Evolutionary conservation across 495 filamentous ascomycete genomes (phyloP).

Genomic region (Penicillium parvum): DNA sequence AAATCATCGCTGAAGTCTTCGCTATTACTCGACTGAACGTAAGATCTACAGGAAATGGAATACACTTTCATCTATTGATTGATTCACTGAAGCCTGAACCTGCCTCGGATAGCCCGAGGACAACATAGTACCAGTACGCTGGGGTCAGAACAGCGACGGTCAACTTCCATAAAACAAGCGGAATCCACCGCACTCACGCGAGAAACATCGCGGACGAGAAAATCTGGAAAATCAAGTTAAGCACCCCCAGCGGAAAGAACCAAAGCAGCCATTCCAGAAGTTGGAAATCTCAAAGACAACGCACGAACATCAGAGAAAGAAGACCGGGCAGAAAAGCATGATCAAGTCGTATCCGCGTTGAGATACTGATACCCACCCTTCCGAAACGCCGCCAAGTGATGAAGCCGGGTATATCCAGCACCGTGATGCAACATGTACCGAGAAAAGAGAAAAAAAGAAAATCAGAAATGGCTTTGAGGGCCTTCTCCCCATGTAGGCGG

Average conservation of each 20-base stretch:
- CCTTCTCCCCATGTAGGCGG: no score
- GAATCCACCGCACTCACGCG: no score
- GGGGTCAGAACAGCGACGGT: no score
- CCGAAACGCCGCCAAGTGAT: conserved; percentile 43
- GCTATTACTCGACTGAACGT: no score
- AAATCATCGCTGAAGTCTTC: no score
- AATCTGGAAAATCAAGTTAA: background rate
- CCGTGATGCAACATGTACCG: conserved; percentile 51
- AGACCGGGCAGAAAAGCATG: conserved; percentile 18
- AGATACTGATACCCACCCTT: conserved; percentile 22
- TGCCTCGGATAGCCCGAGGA: background rate
- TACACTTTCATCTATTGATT: background rate
- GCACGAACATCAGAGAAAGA: conserved; percentile 8
- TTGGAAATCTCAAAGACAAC: conserved; percentile 17
- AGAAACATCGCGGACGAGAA: background rate
- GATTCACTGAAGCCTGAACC: background rate
- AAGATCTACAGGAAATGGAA: background rate
- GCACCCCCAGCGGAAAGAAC: conserved; percentile 8
- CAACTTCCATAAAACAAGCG: no score
- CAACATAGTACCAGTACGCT: no score
- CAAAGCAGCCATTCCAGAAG: conserved; percentile 28
- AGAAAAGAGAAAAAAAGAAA: conserved; percentile 28
- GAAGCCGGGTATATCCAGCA: conserved; percentile 55
- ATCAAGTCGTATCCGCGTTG: conserved; percentile 27
- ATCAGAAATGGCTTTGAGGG: conserved; percentile 10